phyloP scores from a whole-genome alignment of 2,329 filamentous ascomycete species.

The Truncatella angustata region DNA sequence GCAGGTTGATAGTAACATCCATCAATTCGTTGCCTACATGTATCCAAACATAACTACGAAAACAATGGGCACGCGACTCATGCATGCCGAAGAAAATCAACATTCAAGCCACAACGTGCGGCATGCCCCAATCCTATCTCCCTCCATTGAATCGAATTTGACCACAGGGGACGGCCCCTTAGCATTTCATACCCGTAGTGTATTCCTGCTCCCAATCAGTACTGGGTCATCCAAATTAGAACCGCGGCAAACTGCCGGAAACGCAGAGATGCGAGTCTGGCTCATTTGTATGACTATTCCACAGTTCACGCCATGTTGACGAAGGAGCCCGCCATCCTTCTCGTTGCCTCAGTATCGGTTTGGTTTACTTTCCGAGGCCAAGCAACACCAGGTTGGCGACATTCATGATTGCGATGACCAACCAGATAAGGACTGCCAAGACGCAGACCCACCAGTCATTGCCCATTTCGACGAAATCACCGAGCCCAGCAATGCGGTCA shows the following conservation, averaged over 20 bases:
- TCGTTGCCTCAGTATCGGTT: not conserved
- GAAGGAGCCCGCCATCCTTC: not conserved
- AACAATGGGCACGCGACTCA: not conserved
- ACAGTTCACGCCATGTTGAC: not conserved
- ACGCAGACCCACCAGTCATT: constrained; percentile 66
- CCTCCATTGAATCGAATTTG: not conserved
- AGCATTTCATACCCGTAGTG: not conserved
- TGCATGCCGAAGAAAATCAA: not conserved
- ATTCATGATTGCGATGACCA: constrained; percentile 71
- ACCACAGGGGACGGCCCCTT: not conserved
- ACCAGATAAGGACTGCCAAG: constrained; percentile 63
- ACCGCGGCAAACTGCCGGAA: not conserved
- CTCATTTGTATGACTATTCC: not conserved
- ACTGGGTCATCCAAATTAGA: not conserved
- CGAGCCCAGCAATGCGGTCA: constrained; percentile 15
- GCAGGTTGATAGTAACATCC: not conserved
- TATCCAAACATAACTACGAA: not conserved
- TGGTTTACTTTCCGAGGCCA: constrained; percentile 17
- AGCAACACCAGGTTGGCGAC: constrained; percentile 44
- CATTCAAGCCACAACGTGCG: not conserved
- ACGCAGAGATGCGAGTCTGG: not conserved
- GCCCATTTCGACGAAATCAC: constrained; percentile 58
- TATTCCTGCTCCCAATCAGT: not conserved
- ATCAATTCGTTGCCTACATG: not conserved
- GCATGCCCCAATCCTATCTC: not conserved